A percentile compares a stretch with the other conserved stretches of the same genome.
These are phyloP conservation scores for Pleodorina starrii DNA, from an alignment of 139 green algal genomes.

Conservation along the genomic window DNA sequence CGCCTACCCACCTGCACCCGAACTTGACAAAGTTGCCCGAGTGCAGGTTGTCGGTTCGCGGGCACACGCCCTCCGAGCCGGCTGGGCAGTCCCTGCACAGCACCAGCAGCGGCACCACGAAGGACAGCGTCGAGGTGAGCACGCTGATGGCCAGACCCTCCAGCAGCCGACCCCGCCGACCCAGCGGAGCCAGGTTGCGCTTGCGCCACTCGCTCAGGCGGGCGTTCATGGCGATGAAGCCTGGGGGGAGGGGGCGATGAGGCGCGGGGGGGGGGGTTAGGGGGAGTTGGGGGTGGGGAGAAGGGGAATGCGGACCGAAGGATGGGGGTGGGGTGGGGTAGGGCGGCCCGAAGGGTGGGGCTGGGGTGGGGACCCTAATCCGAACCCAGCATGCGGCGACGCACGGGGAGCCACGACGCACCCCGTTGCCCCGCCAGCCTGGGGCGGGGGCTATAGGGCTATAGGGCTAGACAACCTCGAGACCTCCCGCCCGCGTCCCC, in stretches of 20 bases:
- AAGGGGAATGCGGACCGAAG: too few species aligned
- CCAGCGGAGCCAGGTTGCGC: slow-evolving; percentile 30
- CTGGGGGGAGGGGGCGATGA: not conserved
- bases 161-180: slow-evolving; percentile 53
- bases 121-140: slow-evolving; percentile 72
- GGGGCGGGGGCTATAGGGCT: too few species aligned
- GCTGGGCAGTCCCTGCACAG: slow-evolving; percentile 71
- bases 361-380: too few species aligned
- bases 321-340: too few species aligned
- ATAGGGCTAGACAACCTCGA: too few species aligned
- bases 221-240: slow-evolving; percentile 81
- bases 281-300: too few species aligned
- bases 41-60: slow-evolving; percentile 67
- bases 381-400: too few species aligned
- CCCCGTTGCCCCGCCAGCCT: too few species aligned
- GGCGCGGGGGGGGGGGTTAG: too few species aligned
- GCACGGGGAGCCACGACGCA: too few species aligned
- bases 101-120: slow-evolving; percentile 72
- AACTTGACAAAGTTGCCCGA: slow-evolving; percentile 85
- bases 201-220: slow-evolving; percentile 68
- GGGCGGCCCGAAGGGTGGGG: too few species aligned
- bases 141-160: slow-evolving; percentile 70
- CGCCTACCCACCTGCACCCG: slow-evolving; percentile 56
- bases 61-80: slow-evolving; percentile 63
- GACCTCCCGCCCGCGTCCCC: too few species aligned